Evolutionary conservation across 75 land plant genomes (phyloP).

Genomic region (Selaginella moellendorffii): DNA sequence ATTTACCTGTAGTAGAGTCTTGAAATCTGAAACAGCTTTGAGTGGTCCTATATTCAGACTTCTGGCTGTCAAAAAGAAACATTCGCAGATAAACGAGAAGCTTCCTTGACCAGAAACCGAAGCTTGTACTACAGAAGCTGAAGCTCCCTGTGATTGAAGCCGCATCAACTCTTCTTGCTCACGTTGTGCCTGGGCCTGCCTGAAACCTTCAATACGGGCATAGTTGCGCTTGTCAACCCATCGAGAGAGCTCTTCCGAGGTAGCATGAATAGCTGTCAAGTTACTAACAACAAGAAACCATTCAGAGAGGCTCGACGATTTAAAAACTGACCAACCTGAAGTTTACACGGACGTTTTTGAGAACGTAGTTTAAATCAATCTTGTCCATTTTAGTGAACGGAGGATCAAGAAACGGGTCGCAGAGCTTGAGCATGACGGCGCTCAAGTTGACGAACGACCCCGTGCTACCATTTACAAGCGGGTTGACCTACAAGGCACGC

Average conservation of each 20-base stretch:
- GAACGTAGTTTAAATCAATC: slow-evolving; percentile 71
- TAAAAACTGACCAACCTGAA: slow-evolving; percentile 36
- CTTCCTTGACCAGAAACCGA: slow-evolving; percentile 15
- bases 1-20: background rate
- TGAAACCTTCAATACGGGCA: slow-evolving; percentile 30
- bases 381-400: slow-evolving; percentile 56
- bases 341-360: slow-evolving; percentile 47
- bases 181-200: slow-evolving; percentile 27
- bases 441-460: slow-evolving; percentile 87
- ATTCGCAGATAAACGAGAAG: slow-evolving; percentile 18
- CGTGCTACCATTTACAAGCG: slow-evolving; percentile 62
- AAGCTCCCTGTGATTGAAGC: slow-evolving; percentile 49
- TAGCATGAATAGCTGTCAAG: slow-evolving; percentile 88
- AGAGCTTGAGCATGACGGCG: slow-evolving; percentile 92
- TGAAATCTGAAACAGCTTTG: background rate
- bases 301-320: background rate
- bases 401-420: slow-evolving; percentile 83
- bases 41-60: background rate
- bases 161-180: slow-evolving; percentile 35
- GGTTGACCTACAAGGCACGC: slow-evolving; percentile 48
- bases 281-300: slow-evolving; percentile 29
- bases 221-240: slow-evolving; percentile 48
- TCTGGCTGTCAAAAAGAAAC: background rate
- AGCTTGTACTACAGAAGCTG: slow-evolving; percentile 23
- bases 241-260: slow-evolving; percentile 75